These are phyloP conservation scores for Carpinus fangiana DNA, from an alignment of 306 rosid species.

Conservation along the genomic window DNA sequence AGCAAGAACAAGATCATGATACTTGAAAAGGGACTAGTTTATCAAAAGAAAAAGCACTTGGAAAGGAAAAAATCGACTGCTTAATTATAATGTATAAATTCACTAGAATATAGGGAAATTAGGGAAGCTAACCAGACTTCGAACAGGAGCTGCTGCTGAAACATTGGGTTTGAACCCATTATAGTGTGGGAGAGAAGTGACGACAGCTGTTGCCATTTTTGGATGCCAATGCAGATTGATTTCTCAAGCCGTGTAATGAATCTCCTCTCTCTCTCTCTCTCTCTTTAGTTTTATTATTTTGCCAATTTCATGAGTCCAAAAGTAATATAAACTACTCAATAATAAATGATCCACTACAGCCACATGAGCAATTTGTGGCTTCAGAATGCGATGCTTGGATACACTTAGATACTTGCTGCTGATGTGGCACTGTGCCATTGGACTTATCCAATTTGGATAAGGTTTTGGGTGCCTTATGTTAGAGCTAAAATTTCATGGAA, in stretches of 20 bases:
- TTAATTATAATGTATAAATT: no score
- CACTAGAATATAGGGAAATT: background rate
- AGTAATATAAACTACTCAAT: slow-evolving; percentile 7
- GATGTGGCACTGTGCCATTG: slow-evolving; percentile 68
- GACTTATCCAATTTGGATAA: slow-evolving; percentile 52
- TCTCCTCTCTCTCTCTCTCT: background rate
- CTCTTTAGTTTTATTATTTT: background rate
- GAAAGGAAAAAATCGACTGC: no score
- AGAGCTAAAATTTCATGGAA: no score
- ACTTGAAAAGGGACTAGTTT: no score
- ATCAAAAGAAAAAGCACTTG: no score
- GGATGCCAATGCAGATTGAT: background rate
- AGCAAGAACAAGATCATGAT: background rate
- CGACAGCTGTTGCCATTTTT: slow-evolving; percentile 72
- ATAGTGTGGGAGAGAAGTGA: slow-evolving; percentile 78
- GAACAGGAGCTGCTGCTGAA: slow-evolving; percentile 47
- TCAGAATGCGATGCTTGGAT: slow-evolving; percentile 54
- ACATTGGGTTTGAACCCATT: slow-evolving; percentile 65
- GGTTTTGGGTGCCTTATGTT: slow-evolving; percentile 30
- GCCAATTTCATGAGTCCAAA: background rate
- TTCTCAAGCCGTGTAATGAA: background rate
- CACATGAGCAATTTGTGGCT: slow-evolving; percentile 72
- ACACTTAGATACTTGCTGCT: slow-evolving; percentile 48
- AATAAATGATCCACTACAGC: slow-evolving; percentile 35
- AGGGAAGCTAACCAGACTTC: slow-evolving; percentile 48